phyloP scores from a whole-genome alignment of 148 eudicot genomes.

The Cornus florida region DNA sequence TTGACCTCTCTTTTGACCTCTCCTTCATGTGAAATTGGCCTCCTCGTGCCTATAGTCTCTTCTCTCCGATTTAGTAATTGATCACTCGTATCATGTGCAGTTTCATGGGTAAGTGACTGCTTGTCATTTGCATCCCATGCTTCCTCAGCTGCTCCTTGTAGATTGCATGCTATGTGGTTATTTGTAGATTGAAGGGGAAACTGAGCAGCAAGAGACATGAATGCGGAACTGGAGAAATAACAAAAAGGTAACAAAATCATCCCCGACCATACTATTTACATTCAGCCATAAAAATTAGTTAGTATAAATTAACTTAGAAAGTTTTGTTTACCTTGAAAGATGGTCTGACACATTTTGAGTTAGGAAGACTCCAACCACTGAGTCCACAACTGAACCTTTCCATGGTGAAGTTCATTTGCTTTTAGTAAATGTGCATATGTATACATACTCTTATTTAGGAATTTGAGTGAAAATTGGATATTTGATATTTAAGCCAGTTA shows the following conservation, averaged over 20 bases:
- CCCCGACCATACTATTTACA: not conserved
- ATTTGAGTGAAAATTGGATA: too few relatives aligned
- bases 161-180: not conserved
- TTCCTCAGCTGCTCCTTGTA: too few relatives aligned
- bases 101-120: not conserved
- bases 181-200: conserved; percentile 22
- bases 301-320: not conserved
- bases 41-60: too few relatives aligned
- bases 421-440: not conserved
- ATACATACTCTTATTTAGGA: too few relatives aligned
- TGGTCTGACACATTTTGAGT: conserved; percentile 47
- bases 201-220: conserved; percentile 30
- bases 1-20: not conserved
- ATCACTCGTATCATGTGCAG: not conserved
- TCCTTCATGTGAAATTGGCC: too few relatives aligned
- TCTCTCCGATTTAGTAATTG: too few relatives aligned
- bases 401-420: conserved; percentile 25
- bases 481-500: too few relatives aligned
- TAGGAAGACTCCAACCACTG: conserved; percentile 44
- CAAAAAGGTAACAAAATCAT: not conserved
- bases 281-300: not conserved
- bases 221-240: conserved; percentile 29
- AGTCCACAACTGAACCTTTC: conserved; percentile 55
- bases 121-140: not conserved
- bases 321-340: conserved; percentile 27